Percentiles rank a stretch among this genome's conserved stretches.
Conservation (phyloP, 1,139 yeast genomes). For the Hemisphaericaspora subhashii region DNA sequence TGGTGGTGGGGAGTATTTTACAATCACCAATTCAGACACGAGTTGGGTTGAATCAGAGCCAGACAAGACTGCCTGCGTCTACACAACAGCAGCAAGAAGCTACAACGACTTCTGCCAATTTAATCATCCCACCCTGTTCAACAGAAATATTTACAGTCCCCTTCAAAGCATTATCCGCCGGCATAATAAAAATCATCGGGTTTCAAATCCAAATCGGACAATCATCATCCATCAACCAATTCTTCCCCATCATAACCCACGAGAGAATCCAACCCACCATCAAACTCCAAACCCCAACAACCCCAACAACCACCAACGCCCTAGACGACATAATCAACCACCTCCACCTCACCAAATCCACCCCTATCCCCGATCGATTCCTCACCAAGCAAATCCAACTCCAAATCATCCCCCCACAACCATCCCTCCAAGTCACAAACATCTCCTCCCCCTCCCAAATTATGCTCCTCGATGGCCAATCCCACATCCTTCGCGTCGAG, state of each 20-base stretch:
- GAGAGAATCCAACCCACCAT: too few species aligned
- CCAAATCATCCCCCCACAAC: conserved; percentile 65
- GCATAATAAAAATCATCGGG: conserved; percentile 33
- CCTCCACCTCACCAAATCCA: too few species aligned
- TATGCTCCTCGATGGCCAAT: conserved; percentile 82
- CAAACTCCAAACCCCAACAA: too few species aligned
- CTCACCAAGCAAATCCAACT: conserved; percentile 21
- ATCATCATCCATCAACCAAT: conserved; percentile 32
- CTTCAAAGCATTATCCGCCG: conserved; percentile 35
- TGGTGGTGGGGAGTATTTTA: too few species aligned
- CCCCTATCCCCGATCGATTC: conserved; percentile 23
- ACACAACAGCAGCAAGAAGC: not conserved
- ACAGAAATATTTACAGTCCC: conserved; percentile 34
- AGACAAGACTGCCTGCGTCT: too few species aligned
- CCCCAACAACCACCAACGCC: too few species aligned
- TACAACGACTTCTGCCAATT: conserved; percentile 3
- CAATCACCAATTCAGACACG: too few species aligned
- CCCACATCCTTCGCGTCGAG: conserved; percentile 47
- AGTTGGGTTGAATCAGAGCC: too few species aligned
- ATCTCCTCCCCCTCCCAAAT: conserved; percentile 61
- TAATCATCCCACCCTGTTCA: conserved; percentile 30
- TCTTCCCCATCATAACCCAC: conserved; percentile 23
- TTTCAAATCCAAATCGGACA: conserved; percentile 29
- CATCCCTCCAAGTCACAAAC: conserved; percentile 57
- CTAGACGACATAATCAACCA: too few species aligned